phyloP scores from a whole-genome alignment of 139 green algal species.

The Closterium sp. region DNA sequence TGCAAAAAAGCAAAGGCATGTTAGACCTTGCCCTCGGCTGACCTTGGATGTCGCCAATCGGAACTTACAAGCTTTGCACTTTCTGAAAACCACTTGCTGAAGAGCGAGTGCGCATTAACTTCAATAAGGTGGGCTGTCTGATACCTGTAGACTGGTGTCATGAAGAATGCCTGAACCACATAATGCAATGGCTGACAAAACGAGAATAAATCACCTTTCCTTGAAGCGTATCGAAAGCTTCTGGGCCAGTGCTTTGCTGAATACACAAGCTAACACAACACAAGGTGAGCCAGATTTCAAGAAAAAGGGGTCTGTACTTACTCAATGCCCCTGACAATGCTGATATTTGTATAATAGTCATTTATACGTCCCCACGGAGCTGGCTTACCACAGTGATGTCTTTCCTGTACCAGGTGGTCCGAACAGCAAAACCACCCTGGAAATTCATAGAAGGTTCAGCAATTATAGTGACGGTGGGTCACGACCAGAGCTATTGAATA shows the following conservation, averaged over 20 bases:
- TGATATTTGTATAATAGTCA: no score
- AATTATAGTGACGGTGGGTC: background rate
- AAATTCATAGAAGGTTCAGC: background rate
- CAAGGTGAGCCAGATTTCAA: background rate
- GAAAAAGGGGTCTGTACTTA: background rate
- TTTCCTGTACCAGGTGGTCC: slow-evolving; percentile 37
- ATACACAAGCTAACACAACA: slow-evolving; percentile 71
- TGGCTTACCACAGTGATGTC: slow-evolving; percentile 1
- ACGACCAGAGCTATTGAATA: background rate
- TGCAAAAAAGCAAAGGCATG: slow-evolving; percentile 12
- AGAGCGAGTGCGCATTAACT: slow-evolving; percentile 95
- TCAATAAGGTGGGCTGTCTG: slow-evolving; percentile 75
- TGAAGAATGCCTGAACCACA: background rate
- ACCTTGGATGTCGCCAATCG: background rate
- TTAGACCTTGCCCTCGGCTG: background rate
- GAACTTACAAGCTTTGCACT: slow-evolving; percentile 76
- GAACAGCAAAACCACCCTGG: slow-evolving; percentile 32
- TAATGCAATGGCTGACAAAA: background rate
- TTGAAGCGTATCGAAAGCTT: slow-evolving; percentile 64
- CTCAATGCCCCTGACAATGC: background rate
- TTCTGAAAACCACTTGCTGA: slow-evolving; percentile 94
- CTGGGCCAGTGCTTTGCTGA: slow-evolving; percentile 85
- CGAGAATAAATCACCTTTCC: slow-evolving; percentile 35
- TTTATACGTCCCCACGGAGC: no score
- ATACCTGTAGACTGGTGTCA: slow-evolving; percentile 63